Conservation (phyloP, 1,284 basidiomycete genomes). For the Microbotryum saponariae region DNA sequence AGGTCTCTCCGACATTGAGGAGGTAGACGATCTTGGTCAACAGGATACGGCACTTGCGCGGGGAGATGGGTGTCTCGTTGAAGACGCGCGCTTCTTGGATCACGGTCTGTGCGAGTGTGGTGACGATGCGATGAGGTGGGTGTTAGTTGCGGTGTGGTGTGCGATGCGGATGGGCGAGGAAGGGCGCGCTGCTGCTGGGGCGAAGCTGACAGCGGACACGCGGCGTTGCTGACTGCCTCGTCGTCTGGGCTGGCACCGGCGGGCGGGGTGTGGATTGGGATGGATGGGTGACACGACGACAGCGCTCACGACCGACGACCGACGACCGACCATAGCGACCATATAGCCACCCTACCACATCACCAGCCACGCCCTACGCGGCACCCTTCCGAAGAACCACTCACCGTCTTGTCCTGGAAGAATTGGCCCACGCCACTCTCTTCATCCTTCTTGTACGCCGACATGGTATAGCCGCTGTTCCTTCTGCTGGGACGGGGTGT, state of each 20-base stretch:
- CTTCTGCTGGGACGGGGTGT: background rate
- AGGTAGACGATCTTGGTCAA: conserved; percentile 95
- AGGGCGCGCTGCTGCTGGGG: no score
- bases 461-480: conserved; percentile 7
- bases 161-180: background rate
- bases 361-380: background rate
- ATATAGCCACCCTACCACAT: no score
- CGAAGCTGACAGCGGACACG: no score
- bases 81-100: conserved; percentile 98
- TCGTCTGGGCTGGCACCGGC: no score
- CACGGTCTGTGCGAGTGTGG: conserved; percentile 51
- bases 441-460: conserved; percentile 33
- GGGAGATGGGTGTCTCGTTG: conserved; percentile 89
- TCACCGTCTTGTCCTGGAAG: conserved; percentile 39
- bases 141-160: no score
- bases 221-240: no score
- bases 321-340: no score
- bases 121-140: no score
- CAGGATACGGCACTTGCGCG: conserved; percentile 86
- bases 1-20: conserved; percentile 90
- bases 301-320: no score
- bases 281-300: no score
- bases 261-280: no score
- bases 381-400: background rate
- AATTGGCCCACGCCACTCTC: conserved; percentile 36